phyloP scores from a whole-genome alignment of 306 rosid genomes.

The Rosa multiflora region DNA sequence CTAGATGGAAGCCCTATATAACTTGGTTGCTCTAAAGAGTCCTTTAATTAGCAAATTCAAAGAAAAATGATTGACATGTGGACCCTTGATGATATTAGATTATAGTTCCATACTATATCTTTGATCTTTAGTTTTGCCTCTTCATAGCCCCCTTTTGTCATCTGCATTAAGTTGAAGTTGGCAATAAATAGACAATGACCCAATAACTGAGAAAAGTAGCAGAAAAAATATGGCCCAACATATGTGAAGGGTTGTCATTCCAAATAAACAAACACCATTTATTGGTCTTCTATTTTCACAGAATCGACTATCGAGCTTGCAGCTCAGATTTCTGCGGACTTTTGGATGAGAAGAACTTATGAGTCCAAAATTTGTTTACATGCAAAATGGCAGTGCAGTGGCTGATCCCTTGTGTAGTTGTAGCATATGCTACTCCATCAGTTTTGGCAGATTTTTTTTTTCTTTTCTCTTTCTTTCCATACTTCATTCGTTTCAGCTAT shows the following conservation, averaged over 20 bases:
- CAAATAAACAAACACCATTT: neutral
- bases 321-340: neutral
- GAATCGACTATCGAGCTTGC: neutral
- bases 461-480: no score
- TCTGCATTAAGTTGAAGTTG: neutral
- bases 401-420: neutral
- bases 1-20: neutral
- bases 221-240: neutral
- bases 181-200: neutral
- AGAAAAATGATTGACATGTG: neutral
- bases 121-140: neutral
- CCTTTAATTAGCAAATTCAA: neutral
- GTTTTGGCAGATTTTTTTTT: no score
- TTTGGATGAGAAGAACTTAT: neutral
- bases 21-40: neutral
- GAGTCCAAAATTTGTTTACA: neutral
- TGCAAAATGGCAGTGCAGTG: neutral
- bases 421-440: neutral
- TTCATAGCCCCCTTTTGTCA: neutral
- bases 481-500: no score
- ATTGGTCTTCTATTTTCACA: neutral
- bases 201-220: neutral
- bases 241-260: neutral
- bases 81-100: neutral
- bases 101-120: neutral